These are phyloP conservation scores for Botrytis aclada DNA, from an alignment of 2,329 filamentous ascomycete species.

Conservation along the genomic window DNA sequence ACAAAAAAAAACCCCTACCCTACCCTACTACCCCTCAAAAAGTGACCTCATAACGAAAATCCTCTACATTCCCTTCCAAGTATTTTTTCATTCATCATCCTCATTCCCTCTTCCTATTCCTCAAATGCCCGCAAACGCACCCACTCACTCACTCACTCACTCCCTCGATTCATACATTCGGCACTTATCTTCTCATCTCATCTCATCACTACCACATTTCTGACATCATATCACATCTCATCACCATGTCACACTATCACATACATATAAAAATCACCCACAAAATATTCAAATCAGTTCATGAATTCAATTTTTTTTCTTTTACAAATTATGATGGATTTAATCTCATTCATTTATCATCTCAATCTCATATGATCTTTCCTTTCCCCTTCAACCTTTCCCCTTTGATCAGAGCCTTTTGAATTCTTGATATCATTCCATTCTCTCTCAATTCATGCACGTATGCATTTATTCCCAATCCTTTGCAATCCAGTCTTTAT, in stretches of 20 bases:
- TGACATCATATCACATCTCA: background rate
- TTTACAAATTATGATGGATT: constrained; percentile 1
- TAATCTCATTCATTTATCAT: constrained; percentile 14
- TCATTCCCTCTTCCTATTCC: background rate
- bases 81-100: too few relatives aligned
- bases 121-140: background rate
- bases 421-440: background rate
- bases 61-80: background rate
- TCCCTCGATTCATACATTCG: background rate
- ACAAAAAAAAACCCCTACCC: background rate
- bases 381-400: background rate
- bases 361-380: constrained; percentile 5
- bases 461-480: background rate
- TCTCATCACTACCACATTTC: background rate
- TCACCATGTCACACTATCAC: background rate
- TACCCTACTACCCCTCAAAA: background rate
- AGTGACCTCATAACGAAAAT: background rate
- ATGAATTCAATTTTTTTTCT: background rate
- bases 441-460: background rate
- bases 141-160: too few relatives aligned
- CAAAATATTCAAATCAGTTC: background rate
- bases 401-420: background rate
- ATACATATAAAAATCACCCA: background rate
- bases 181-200: too few relatives aligned
- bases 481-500: constrained; percentile 1